Conservation (phyloP, 495 filamentous ascomycete genomes). For the Daldinia grandis region DNA sequence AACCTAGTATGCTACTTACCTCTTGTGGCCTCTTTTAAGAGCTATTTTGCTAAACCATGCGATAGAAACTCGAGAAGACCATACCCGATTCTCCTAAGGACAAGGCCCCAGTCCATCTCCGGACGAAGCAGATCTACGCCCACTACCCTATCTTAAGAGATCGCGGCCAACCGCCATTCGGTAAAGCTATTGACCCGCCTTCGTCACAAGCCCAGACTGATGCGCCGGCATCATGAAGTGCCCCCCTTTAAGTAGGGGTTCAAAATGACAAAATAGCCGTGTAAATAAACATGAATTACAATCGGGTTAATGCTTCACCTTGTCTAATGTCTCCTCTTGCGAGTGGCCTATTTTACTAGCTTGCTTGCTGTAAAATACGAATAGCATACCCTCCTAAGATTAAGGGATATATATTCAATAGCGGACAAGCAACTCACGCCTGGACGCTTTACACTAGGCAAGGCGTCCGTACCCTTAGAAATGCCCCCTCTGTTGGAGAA, state of each 20-base stretch:
- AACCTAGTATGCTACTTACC: slow-evolving; percentile 75
- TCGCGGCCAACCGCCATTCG: slow-evolving; percentile 41
- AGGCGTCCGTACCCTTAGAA: background rate
- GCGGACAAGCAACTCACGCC: background rate
- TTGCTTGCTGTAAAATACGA: background rate
- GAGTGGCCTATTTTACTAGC: background rate
- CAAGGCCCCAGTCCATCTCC: slow-evolving; percentile 82
- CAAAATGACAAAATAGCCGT: slow-evolving; percentile 9
- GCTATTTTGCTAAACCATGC: slow-evolving; percentile 16
- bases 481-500: background rate
- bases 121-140: slow-evolving; percentile 79
- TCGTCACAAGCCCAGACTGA: slow-evolving; percentile 40
- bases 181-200: slow-evolving; percentile 51
- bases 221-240: slow-evolving; percentile 37
- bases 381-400: background rate
- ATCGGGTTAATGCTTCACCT: slow-evolving; percentile 2
- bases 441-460: background rate
- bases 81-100: slow-evolving; percentile 84
- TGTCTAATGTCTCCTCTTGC: background rate
- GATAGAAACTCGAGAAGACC: slow-evolving; percentile 85
- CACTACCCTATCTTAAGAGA: slow-evolving; percentile 55
- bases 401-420: background rate
- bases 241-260: background rate
- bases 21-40: background rate
- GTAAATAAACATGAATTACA: slow-evolving; percentile 38